These are phyloP conservation scores for Amphirosellinia nigrospora DNA, from an alignment of 495 filamentous ascomycete genomes.

Conservation along the genomic window DNA sequence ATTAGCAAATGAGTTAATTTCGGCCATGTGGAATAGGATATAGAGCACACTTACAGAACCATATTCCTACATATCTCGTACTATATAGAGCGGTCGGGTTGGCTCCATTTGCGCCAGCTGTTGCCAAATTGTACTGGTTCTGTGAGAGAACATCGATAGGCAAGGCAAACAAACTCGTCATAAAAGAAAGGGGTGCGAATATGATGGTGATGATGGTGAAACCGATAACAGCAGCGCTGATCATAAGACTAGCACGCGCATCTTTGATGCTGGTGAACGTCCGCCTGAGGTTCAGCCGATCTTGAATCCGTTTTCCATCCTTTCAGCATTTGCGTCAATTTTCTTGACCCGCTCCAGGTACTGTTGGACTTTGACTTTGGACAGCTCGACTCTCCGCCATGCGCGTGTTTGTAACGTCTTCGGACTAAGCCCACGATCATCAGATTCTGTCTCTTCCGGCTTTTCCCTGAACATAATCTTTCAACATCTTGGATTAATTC, in stretches of 20 bases:
- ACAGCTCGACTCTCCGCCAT: neutral
- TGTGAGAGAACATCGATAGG: constrained; percentile 2
- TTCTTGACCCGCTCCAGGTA: neutral
- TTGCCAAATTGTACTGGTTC: neutral
- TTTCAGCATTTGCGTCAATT: constrained; percentile 17
- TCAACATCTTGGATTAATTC: constrained; percentile 1
- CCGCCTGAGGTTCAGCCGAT: constrained; percentile 10
- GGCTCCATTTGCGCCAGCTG: neutral
- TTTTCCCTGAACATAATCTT: neutral
- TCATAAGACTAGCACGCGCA: constrained; percentile 9
- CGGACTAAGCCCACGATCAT: neutral
- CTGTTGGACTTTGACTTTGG: neutral
- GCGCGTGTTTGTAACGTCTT: neutral
- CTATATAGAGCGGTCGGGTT: neutral
- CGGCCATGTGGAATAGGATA: no score
- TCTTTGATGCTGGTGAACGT: constrained; percentile 15
- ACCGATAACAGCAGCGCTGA: constrained; percentile 7
- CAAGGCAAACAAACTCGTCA: constrained; percentile 14
- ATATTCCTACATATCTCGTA: neutral
- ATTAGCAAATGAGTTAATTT: no score
- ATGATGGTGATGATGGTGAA: constrained; percentile 20
- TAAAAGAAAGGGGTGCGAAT: constrained; percentile 17
- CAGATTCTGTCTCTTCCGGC: neutral
- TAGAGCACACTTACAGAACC: neutral
- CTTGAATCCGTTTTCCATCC: constrained; percentile 19